phyloP scores from a whole-genome alignment of 306 rosid genomes.

The Castanea crenata region DNA sequence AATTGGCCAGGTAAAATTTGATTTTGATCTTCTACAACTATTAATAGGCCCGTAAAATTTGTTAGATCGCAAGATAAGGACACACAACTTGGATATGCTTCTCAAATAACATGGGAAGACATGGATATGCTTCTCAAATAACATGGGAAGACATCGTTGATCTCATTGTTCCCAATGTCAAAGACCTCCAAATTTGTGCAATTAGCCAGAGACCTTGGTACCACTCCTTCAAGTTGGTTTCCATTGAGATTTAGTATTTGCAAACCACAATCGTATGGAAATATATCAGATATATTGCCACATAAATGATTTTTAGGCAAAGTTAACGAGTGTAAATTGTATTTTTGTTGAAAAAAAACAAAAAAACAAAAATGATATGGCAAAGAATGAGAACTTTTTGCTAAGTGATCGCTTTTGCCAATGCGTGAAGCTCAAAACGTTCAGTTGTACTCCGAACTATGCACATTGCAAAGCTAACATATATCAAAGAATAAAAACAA shows the following conservation, averaged over 20 bases:
- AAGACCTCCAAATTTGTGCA: constrained; percentile 33
- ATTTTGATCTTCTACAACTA: too few relatives aligned
- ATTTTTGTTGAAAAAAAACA: too few relatives aligned
- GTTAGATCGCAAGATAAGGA: constrained; percentile 44
- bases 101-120: constrained; percentile 28
- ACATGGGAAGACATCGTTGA: constrained; percentile 26
- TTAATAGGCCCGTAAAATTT: constrained; percentile 16
- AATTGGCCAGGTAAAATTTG: too few relatives aligned
- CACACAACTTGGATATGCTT: constrained; percentile 30
- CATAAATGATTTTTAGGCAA: too few relatives aligned
- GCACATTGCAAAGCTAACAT: too few relatives aligned
- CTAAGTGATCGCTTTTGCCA: too few relatives aligned
- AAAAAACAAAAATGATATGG: too few relatives aligned
- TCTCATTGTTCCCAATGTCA: constrained; percentile 37
- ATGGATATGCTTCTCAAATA: constrained; percentile 15
- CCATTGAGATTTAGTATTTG: constrained; percentile 24
- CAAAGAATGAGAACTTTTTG: too few relatives aligned
- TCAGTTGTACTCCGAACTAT: too few relatives aligned
- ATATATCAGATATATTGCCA: constrained; percentile 21
- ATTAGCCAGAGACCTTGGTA: constrained; percentile 31
- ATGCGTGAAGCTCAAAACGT: too few relatives aligned
- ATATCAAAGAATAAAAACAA: too few relatives aligned
- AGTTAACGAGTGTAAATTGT: too few relatives aligned
- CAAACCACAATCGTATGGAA: constrained; percentile 12
- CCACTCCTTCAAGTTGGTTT: constrained; percentile 23